phyloP scores from a whole-genome alignment of 306 rosid species.

The Cucumis hystrix region DNA sequence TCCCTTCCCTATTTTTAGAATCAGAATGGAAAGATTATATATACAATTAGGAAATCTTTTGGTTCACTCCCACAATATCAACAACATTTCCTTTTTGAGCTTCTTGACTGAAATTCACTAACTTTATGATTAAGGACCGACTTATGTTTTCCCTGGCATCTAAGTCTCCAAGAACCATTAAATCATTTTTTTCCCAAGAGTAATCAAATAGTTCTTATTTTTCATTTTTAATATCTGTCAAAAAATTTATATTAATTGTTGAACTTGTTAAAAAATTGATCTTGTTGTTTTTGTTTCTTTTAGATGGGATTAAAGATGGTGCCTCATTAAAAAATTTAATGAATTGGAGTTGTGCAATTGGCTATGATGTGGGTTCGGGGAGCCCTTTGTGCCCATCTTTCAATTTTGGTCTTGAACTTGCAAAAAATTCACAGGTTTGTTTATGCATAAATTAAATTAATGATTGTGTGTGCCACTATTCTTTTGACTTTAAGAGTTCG shows the following conservation, averaged over 20 bases:
- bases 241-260: slow-evolving; percentile 5
- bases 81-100: neutral
- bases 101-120: neutral
- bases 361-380: slow-evolving; percentile 77
- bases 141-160: neutral
- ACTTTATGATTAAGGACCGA: neutral
- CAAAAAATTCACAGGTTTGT: slow-evolving; percentile 61
- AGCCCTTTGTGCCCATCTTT: slow-evolving; percentile 88
- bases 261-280: slow-evolving; percentile 4
- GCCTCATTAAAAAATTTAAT: slow-evolving; percentile 37
- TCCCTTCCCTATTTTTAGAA: neutral
- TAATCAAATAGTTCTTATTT: neutral
- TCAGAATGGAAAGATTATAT: neutral
- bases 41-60: neutral
- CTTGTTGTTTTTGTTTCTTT: slow-evolving; percentile 5
- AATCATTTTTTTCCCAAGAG: neutral
- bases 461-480: neutral
- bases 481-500: neutral
- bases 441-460: neutral
- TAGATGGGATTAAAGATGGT: slow-evolving; percentile 41
- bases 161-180: neutral
- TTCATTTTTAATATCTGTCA: neutral
- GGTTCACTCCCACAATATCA: neutral
- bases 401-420: slow-evolving; percentile 79
- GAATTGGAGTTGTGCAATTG: slow-evolving; percentile 89